Evolutionary conservation across 2,329 filamentous ascomycete species (phyloP).

Genomic region (Proliferodiscus dingleyae): DNA sequence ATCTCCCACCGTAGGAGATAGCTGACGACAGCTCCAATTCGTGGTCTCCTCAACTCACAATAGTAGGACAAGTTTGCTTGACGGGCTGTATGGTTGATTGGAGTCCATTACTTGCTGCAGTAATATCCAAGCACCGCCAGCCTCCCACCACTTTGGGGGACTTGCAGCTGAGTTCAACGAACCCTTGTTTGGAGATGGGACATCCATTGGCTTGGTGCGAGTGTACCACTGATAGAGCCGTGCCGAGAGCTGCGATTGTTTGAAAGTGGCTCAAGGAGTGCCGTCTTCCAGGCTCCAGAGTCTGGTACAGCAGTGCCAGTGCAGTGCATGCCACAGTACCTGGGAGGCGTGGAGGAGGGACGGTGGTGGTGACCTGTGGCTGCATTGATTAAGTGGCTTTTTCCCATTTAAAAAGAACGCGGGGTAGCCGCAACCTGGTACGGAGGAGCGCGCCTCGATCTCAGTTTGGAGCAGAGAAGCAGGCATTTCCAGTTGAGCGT

Average conservation of each 20-base stretch:
- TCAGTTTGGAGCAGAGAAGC: too few species aligned
- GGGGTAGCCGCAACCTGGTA: slow-evolving; percentile 1
- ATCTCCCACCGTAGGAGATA: not conserved
- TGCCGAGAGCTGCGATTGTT: not conserved
- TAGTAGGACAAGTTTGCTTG: slow-evolving; percentile 2
- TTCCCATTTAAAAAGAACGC: not conserved
- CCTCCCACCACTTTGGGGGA: slow-evolving; percentile 2
- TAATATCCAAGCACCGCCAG: not conserved
- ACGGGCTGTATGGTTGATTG: not conserved
- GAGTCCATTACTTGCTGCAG: not conserved
- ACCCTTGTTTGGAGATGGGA: not conserved
- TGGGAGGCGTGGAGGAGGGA: not conserved
- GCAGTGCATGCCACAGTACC: not conserved
- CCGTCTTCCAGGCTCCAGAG: not conserved
- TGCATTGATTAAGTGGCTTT: not conserved
- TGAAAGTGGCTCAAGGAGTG: not conserved
- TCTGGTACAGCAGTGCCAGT: not conserved
- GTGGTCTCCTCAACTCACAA: not conserved
- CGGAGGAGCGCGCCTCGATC: not conserved
- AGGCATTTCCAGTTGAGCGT: too few species aligned
- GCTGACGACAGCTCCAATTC: not conserved
- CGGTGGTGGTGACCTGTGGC: not conserved
- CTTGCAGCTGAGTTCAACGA: not conserved
- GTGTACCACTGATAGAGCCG: not conserved
- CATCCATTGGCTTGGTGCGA: not conserved